Conservation (phyloP, 345 rosid genomes). For the Hypericum perforatum region DNA sequence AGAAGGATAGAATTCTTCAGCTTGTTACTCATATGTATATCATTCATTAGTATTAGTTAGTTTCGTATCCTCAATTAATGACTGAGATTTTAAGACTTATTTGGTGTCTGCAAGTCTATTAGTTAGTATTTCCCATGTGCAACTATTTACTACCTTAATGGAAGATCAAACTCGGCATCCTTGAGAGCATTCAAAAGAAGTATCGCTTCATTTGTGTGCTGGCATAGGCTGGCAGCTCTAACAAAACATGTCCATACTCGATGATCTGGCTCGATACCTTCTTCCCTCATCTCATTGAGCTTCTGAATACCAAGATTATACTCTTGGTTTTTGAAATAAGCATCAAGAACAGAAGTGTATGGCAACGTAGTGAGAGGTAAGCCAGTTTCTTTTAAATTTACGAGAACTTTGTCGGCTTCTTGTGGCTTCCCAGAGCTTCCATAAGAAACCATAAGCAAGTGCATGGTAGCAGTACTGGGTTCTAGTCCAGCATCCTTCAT, state of each 20-base stretch:
- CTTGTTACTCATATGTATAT: too few species aligned
- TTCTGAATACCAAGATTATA: slow-evolving; percentile 59
- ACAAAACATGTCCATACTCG: slow-evolving; percentile 93
- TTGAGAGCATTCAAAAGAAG: slow-evolving; percentile 53
- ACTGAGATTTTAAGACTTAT: too few species aligned
- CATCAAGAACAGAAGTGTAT: slow-evolving; percentile 81
- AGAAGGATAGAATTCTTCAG: not conserved
- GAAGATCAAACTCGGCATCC: slow-evolving; percentile 73
- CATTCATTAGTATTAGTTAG: too few species aligned
- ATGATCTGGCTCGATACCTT: slow-evolving; percentile 74
- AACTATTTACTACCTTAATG: slow-evolving; percentile 46
- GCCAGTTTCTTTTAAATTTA: slow-evolving; percentile 56
- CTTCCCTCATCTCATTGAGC: slow-evolving; percentile 62
- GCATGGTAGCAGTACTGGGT: slow-evolving; percentile 83
- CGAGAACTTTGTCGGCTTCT: slow-evolving; percentile 77
- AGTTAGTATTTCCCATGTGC: slow-evolving; percentile 6
- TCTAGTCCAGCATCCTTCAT: slow-evolving; percentile 81
- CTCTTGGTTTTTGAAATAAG: slow-evolving; percentile 69
- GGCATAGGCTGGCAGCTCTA: slow-evolving; percentile 74
- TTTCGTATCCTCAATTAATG: too few species aligned
- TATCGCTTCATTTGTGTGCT: slow-evolving; percentile 43
- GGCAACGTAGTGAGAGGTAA: slow-evolving; percentile 58
- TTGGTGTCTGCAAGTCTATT: too few species aligned
- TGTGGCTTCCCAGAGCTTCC: slow-evolving; percentile 78
- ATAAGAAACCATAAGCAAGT: slow-evolving; percentile 88